Percentiles rank a stretch among this genome's conserved stretches.
phyloP scores from a whole-genome alignment of 2,329 filamentous ascomycete species.

The Claviceps maximensis region DNA sequence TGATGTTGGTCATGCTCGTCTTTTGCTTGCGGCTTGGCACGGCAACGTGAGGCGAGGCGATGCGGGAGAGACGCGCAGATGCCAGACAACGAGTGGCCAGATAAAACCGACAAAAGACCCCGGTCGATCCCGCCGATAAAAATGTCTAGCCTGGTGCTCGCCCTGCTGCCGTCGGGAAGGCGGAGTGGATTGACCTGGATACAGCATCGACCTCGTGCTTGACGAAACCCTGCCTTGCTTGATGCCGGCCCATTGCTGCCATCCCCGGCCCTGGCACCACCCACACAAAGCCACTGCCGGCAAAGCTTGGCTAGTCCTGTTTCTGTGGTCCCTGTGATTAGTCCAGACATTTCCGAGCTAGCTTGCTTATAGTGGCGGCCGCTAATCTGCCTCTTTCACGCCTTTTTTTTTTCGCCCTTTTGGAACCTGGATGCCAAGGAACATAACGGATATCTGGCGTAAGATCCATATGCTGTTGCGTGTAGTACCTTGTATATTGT shows the following conservation, averaged over 20 bases:
- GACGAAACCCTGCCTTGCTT: not conserved
- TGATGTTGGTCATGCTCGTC: not conserved
- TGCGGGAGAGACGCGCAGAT: not conserved
- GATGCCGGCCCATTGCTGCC: not conserved
- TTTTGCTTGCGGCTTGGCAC: not conserved
- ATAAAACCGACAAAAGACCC: not conserved
- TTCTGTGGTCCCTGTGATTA: not conserved
- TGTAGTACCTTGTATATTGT: too few species aligned
- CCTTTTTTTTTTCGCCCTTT: not conserved
- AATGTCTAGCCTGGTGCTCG: not conserved
- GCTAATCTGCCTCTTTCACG: not conserved
- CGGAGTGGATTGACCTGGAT: not conserved
- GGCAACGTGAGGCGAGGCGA: not conserved
- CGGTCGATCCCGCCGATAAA: constrained; percentile 1
- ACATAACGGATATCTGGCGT: not conserved
- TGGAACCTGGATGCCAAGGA: not conserved
- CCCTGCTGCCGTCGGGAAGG: not conserved
- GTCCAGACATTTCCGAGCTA: not conserved
- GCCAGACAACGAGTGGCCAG: not conserved
- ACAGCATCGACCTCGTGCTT: not conserved
- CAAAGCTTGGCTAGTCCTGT: not conserved
- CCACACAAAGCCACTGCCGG: constrained; percentile 2
- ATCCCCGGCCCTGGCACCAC: not conserved
- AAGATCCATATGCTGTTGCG: not conserved
- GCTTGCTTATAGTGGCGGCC: not conserved